These are phyloP conservation scores for Debaryomycetaceae sp. DNA, from an alignment of 1,139 yeast species.

Conservation along the genomic window DNA sequence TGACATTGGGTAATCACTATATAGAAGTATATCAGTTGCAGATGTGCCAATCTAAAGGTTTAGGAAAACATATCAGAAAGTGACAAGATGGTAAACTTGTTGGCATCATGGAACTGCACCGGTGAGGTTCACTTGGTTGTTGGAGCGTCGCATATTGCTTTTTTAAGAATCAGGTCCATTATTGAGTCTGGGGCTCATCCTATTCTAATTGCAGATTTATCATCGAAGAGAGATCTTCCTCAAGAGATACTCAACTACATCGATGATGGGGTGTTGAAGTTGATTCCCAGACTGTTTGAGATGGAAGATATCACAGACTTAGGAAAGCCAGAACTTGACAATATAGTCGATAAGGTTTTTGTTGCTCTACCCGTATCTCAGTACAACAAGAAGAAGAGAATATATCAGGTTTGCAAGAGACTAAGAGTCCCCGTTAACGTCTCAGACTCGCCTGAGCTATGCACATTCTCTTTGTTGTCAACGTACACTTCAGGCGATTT, in stretches of 20 bases:
- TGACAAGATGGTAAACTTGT: conserved; percentile 27
- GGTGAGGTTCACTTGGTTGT: conserved; percentile 61
- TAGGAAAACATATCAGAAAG: neutral
- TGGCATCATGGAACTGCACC: conserved; percentile 48
- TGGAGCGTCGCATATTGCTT: conserved; percentile 53
- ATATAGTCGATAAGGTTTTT: conserved; percentile 72
- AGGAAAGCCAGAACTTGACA: conserved; percentile 64
- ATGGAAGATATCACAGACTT: conserved; percentile 36
- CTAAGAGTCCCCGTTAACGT: conserved; percentile 80
- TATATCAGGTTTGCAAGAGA: conserved; percentile 50
- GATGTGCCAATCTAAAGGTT: neutral
- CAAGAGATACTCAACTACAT: conserved; percentile 18
- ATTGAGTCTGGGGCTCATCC: conserved; percentile 58
- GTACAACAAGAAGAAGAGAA: conserved; percentile 26
- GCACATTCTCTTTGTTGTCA: conserved; percentile 76
- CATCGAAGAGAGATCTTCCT: conserved; percentile 15
- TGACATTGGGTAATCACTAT: conserved; percentile 16
- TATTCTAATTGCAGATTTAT: conserved; percentile 36
- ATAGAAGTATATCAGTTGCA: neutral
- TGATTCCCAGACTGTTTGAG: conserved; percentile 34
- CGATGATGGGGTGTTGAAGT: conserved; percentile 20
- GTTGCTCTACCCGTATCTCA: conserved; percentile 43
- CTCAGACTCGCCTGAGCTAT: conserved; percentile 66
- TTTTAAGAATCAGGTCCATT: conserved; percentile 48
- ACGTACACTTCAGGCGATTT: conserved; percentile 69